A percentile compares a stretch with the other conserved stretches of the same genome.
Evolutionary conservation across 805 yeast genomes (phyloP).

Genomic region (Cyberlindnera bimundalis): DNA sequence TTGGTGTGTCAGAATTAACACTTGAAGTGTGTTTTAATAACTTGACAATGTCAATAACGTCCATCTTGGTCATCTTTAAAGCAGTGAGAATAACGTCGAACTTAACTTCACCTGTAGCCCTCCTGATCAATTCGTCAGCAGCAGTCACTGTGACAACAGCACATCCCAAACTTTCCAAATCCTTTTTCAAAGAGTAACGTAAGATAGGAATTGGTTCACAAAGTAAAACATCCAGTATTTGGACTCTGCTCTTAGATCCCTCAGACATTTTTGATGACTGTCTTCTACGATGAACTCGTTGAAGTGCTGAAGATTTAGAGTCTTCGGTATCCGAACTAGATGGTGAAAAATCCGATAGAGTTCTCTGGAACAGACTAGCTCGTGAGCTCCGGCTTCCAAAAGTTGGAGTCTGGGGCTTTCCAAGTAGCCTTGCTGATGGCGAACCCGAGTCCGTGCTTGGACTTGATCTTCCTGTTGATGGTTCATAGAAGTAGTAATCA

Average conservation of each 20-base stretch:
- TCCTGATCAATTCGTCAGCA: slow-evolving; percentile 78
- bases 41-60: slow-evolving; percentile 73
- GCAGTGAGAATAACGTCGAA: slow-evolving; percentile 85
- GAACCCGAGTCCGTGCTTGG: slow-evolving; percentile 33
- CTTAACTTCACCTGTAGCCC: slow-evolving; percentile 78
- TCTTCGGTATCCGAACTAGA: slow-evolving; percentile 68
- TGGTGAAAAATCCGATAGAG: slow-evolving; percentile 40
- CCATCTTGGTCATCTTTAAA: slow-evolving; percentile 60
- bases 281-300: slow-evolving; percentile 51
- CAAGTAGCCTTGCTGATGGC: slow-evolving; percentile 19
- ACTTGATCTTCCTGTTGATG: slow-evolving; percentile 31
- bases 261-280: slow-evolving; percentile 41
- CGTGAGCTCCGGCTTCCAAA: slow-evolving; percentile 21
- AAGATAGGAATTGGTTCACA: slow-evolving; percentile 89
- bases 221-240: slow-evolving; percentile 60
- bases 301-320: slow-evolving; percentile 43
- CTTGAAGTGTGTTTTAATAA: slow-evolving; percentile 73
- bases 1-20: slow-evolving; percentile 72
- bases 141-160: slow-evolving; percentile 71
- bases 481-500: slow-evolving; percentile 27
- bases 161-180: slow-evolving; percentile 70
- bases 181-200: slow-evolving; percentile 59
- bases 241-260: slow-evolving; percentile 21
- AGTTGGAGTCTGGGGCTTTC: slow-evolving; percentile 24
- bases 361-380: slow-evolving; percentile 22